A percentile compares a stretch with the other conserved stretches of the same genome.
phyloP scores from a whole-genome alignment of 1,284 basidiomycete species.

The Microbotryum silenes-acaulis region DNA sequence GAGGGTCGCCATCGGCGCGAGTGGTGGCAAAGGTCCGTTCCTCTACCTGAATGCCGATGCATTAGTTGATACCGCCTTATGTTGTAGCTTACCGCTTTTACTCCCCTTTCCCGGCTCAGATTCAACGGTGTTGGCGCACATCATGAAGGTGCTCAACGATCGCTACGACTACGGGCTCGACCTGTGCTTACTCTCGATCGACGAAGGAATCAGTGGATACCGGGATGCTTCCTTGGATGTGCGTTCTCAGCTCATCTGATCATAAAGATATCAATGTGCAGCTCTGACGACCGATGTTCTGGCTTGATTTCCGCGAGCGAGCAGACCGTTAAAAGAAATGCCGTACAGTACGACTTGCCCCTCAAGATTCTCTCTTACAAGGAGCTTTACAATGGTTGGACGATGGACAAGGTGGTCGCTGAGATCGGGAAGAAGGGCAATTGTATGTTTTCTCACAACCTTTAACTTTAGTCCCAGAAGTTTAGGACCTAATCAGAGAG shows the following conservation, averaged over 20 bases:
- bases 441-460: slow-evolving; percentile 45
- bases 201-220: slow-evolving; percentile 98
- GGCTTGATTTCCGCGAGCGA: neutral
- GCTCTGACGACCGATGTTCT: neutral
- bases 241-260: slow-evolving; percentile 26
- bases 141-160: slow-evolving; percentile 91
- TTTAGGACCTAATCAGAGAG: too few species aligned
- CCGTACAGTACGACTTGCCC: slow-evolving; percentile 87
- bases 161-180: slow-evolving; percentile 88
- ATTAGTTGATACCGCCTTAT: too few species aligned
- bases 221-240: slow-evolving; percentile 95
- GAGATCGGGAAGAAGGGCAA: slow-evolving; percentile 96
- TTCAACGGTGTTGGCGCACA: slow-evolving; percentile 93
- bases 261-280: too few species aligned
- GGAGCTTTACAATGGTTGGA: slow-evolving; percentile 91
- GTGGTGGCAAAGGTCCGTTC: slow-evolving; percentile 82
- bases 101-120: slow-evolving; percentile 49
- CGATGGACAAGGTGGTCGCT: slow-evolving; percentile 93
- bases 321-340: slow-evolving; percentile 95
- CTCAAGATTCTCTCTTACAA: slow-evolving; percentile 93
- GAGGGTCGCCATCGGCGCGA: slow-evolving; percentile 92
- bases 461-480: too few species aligned
- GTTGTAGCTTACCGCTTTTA: neutral
- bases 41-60: too few species aligned
- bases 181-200: slow-evolving; percentile 88